A percentile compares a stretch with the other conserved stretches of the same genome.
Conservation (phyloP, 2,329 filamentous ascomycete genomes). For the Aspergillus nomiae region DNA sequence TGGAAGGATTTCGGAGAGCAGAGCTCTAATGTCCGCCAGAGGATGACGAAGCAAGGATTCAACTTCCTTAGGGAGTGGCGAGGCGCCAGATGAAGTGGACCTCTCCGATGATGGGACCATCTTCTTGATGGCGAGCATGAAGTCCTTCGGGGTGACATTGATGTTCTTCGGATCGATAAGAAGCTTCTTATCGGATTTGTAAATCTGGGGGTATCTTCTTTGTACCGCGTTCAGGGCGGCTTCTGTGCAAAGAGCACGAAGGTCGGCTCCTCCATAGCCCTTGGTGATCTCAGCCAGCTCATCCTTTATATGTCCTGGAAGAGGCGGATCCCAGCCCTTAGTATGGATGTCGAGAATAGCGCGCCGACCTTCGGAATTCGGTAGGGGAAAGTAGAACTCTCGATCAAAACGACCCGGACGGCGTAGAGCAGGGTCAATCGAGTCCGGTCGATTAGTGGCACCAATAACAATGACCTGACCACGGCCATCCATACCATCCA, state of each 20-base stretch:
- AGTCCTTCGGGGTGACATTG: constrained; percentile 86
- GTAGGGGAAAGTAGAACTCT: constrained; percentile 97
- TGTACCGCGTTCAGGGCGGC: constrained; percentile 95
- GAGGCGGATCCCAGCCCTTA: constrained; percentile 79
- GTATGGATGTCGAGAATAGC: constrained; percentile 95
- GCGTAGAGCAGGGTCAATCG: constrained; percentile 92
- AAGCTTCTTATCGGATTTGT: constrained; percentile 85
- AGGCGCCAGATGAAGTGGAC: constrained; percentile 80
- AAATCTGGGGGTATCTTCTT: constrained; percentile 93
- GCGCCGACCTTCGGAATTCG: constrained; percentile 75
- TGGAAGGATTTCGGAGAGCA: constrained; percentile 77
- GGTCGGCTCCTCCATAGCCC: constrained; percentile 93
- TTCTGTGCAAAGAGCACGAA: constrained; percentile 92
- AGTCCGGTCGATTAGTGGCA: constrained; percentile 96
- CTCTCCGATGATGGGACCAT: constrained; percentile 94
- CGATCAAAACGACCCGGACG: constrained; percentile 93
- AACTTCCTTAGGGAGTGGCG: constrained; percentile 75
- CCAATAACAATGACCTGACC: constrained; percentile 98
- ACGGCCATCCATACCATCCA: constrained; percentile 98
- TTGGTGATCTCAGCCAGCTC: constrained; percentile 84
- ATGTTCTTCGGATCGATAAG: constrained; percentile 84
- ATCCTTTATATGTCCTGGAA: constrained; percentile 77
- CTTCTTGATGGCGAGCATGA: constrained; percentile 95
- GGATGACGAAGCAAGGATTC: constrained; percentile 79
- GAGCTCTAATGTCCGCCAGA: constrained; percentile 66